Evolutionary conservation across 192 early-diverging fungal genomes (phyloP).

Genomic region (Umbelopsis sp.): DNA sequence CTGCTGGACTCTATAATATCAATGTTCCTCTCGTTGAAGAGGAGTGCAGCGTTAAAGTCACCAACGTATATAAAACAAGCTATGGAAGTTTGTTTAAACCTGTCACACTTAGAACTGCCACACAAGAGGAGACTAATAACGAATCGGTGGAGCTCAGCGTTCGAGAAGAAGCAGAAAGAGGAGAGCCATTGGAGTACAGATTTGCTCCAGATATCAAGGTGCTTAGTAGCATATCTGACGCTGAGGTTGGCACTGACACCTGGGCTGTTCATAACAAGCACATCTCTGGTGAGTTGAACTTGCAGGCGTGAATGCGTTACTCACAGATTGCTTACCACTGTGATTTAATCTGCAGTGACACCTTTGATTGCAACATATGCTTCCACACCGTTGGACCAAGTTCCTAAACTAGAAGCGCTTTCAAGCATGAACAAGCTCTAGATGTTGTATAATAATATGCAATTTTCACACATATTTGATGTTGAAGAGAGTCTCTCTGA

Average conservation of each 20-base stretch:
- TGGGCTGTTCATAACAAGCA: slow-evolving; percentile 21
- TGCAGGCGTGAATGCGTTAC: background rate
- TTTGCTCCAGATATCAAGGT: slow-evolving; percentile 29
- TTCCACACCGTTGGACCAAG: background rate
- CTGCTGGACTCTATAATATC: slow-evolving; percentile 39
- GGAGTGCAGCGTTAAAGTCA: slow-evolving; percentile 29
- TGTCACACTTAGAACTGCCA: background rate
- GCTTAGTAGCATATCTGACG: background rate
- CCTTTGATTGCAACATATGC: slow-evolving; percentile 27
- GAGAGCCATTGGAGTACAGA: slow-evolving; percentile 1
- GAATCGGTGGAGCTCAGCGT: slow-evolving; percentile 12
- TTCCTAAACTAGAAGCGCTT: background rate
- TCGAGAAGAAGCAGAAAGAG: slow-evolving; percentile 10
- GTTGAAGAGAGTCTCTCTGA: background rate
- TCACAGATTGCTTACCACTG: background rate
- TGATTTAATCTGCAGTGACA: slow-evolving; percentile 12
- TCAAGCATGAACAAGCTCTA: background rate
- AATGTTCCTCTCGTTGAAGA: slow-evolving; percentile 44
- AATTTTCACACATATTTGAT: background rate
- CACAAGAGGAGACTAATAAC: background rate
- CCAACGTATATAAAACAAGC: slow-evolving; percentile 14
- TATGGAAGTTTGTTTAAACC: slow-evolving; percentile 31
- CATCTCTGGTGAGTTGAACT: slow-evolving; percentile 28
- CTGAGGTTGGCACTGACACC: slow-evolving; percentile 25
- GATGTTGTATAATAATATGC: background rate